Evolutionary conservation across 2,329 filamentous ascomycete species (phyloP).

Genomic region (Fulvia fulva): DNA sequence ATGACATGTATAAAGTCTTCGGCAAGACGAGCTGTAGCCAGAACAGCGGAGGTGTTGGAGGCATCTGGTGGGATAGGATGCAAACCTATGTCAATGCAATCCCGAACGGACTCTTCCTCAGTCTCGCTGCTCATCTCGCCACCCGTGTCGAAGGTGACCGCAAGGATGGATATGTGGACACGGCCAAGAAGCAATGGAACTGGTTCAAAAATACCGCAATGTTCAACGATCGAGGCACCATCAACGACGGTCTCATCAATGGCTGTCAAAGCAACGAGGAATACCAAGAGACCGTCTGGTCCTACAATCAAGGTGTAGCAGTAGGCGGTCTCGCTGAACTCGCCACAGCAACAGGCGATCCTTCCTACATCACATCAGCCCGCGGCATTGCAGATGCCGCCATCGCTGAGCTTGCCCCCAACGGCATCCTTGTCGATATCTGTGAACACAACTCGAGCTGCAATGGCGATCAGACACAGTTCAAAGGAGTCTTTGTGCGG

Average conservation of each 20-base stretch:
- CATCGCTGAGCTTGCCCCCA: conserved; percentile 31
- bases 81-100: conserved; percentile 50
- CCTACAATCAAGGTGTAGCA: conserved; percentile 60
- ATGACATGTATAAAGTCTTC: conserved; percentile 41
- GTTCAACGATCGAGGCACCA: conserved; percentile 19
- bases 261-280: not conserved
- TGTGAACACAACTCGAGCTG: conserved; percentile 31
- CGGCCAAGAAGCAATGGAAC: conserved; percentile 45
- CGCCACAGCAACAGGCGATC: conserved; percentile 34
- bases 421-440: conserved; percentile 40
- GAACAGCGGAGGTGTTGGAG: conserved; percentile 19
- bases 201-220: conserved; percentile 42
- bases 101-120: conserved; percentile 54
- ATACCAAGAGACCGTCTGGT: conserved; percentile 17
- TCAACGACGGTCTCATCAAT: conserved; percentile 51
- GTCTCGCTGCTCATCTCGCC: conserved; percentile 52
- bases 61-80: conserved; percentile 47
- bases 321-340: conserved; percentile 56
- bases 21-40: conserved; percentile 36
- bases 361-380: conserved; percentile 34
- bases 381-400: conserved; percentile 38
- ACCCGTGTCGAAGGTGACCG: conserved; percentile 39
- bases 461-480: conserved; percentile 50
- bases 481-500: conserved; percentile 69
- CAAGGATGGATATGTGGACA: conserved; percentile 39